Percentiles rank a stretch among this genome's conserved stretches.
phyloP scores from a whole-genome alignment of 352 stramenopile species.

The Phytopythium mirpurense region DNA sequence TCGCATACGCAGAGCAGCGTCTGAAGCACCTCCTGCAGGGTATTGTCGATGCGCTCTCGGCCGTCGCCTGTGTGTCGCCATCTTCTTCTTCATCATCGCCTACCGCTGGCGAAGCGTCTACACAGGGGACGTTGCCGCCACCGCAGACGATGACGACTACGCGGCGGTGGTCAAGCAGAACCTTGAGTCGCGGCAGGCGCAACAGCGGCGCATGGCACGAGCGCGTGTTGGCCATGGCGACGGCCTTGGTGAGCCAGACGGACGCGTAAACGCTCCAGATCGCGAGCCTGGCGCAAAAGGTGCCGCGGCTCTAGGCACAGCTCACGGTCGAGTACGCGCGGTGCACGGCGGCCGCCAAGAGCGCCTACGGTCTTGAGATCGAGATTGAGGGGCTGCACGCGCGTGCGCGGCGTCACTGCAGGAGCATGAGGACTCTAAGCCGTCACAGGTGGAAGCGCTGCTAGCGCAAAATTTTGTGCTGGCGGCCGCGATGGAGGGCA shows the following conservation, averaged over 20 bases:
- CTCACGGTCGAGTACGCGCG: conserved; percentile 47
- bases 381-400: conserved; percentile 32
- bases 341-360: conserved; percentile 28
- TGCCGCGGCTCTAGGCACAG: conserved; percentile 28
- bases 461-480: conserved; percentile 36
- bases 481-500: conserved; percentile 23
- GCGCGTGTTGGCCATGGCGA: conserved; percentile 22
- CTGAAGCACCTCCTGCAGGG: conserved; percentile 36
- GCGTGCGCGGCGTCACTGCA: conserved; percentile 43
- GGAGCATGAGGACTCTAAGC: conserved; percentile 28
- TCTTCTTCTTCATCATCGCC: too few relatives aligned
- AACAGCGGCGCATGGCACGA: conserved; percentile 33
- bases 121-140: conserved; percentile 7
- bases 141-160: conserved; percentile 23
- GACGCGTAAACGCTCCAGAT: conserved; percentile 37
- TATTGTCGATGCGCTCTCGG: conserved; percentile 34
- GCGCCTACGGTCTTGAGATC: conserved; percentile 38
- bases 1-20: conserved; percentile 42
- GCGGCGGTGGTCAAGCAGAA: conserved; percentile 26
- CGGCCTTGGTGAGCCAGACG: conserved; percentile 32
- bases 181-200: conserved; percentile 27
- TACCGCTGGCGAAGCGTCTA: neutral
- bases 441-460: conserved; percentile 31
- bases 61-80: conserved; percentile 21
- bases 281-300: conserved; percentile 35